Conservation (phyloP, 345 rosid genomes). For the Moricandia moricandioides region DNA sequence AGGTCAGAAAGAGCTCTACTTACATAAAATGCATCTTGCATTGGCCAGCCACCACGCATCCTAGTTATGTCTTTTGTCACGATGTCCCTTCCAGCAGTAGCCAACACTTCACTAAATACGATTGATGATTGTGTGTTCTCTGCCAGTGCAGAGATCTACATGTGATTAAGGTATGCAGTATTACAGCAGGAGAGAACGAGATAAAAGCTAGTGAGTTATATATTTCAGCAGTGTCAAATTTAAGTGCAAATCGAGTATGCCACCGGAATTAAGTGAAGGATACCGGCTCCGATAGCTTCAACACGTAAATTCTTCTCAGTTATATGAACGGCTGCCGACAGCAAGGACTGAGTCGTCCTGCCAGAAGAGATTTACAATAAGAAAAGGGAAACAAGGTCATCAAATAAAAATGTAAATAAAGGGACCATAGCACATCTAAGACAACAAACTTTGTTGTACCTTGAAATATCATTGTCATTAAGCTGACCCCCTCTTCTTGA, state of each 20-base stretch:
- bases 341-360: constrained; percentile 91
- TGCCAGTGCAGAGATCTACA: constrained; percentile 73
- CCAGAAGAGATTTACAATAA: constrained; percentile 27
- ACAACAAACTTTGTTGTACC: constrained; percentile 44
- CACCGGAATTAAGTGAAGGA: constrained; percentile 36
- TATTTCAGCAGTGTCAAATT: constrained; percentile 12
- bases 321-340: constrained; percentile 81
- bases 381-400: constrained; percentile 15
- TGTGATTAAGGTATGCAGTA: constrained; percentile 45
- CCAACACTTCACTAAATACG: constrained; percentile 82
- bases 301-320: constrained; percentile 81
- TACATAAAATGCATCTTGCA: constrained; percentile 94
- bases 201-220: constrained; percentile 14
- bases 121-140: constrained; percentile 71
- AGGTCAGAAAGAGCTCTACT: constrained; percentile 36
- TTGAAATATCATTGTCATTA: constrained; percentile 66
- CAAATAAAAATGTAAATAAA: constrained; percentile 1
- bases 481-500: constrained; percentile 74
- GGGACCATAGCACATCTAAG: background rate
- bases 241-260: constrained; percentile 15
- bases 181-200: constrained; percentile 20
- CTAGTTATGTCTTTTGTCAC: constrained; percentile 94
- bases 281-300: constrained; percentile 96
- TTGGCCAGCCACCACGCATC: constrained; percentile 97
- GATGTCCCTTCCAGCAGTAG: constrained; percentile 82